Conservation (phyloP, 164 flowering plant genomes). For the Cinnamomum micranthum region DNA sequence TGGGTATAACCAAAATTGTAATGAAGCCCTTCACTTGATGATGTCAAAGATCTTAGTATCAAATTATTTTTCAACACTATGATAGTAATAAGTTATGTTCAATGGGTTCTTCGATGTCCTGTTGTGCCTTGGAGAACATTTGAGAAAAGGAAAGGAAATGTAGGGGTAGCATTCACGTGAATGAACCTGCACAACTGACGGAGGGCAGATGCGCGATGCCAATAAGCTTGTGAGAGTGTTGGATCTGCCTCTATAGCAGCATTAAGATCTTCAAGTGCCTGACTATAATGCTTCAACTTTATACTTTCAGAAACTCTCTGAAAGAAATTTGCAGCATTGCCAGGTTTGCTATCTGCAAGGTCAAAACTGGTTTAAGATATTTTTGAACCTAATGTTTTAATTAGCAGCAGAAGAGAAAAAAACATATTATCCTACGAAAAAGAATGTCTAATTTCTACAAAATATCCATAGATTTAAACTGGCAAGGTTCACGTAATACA, state of each 20-base stretch:
- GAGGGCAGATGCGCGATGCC: conserved; percentile 64
- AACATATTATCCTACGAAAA: not conserved
- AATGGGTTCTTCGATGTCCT: not conserved
- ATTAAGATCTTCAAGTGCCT: conserved; percentile 86
- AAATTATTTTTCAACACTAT: not conserved
- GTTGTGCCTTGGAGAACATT: not conserved
- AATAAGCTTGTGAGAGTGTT: conserved; percentile 75
- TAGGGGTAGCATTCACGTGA: not conserved
- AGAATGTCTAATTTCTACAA: too few species aligned
- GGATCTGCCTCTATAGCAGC: conserved; percentile 90
- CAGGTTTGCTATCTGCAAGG: conserved; percentile 54
- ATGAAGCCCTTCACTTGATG: not conserved
- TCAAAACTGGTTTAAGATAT: not conserved
- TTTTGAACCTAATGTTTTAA: not conserved
- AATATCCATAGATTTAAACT: not conserved
- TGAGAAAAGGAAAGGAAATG: not conserved
- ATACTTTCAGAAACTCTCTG: conserved; percentile 70
- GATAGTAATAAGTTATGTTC: not conserved
- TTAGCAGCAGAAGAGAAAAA: not conserved
- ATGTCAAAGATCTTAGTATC: not conserved
- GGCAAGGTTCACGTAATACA: not conserved
- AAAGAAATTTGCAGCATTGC: conserved; percentile 57
- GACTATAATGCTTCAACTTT: conserved; percentile 65
- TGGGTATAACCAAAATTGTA: not conserved
- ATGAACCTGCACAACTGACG: conserved; percentile 88